A percentile compares a stretch with the other conserved stretches of the same genome.
Evolutionary conservation across 768 basidiomycete species (phyloP).

Genomic region (Lentinula lateritia): DNA sequence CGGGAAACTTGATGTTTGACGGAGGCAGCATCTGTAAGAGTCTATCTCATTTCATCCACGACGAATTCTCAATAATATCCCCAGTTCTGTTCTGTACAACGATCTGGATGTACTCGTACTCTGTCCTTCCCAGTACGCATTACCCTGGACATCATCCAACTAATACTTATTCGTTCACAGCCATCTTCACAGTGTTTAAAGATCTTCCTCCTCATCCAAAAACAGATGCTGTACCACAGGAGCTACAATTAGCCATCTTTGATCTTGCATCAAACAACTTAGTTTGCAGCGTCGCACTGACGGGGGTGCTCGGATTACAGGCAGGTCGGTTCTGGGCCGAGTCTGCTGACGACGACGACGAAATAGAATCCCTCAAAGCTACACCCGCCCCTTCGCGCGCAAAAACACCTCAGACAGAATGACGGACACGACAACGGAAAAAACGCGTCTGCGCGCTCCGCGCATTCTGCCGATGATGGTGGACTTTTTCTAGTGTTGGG

Average conservation of each 20-base stretch:
- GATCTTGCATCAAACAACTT: slow-evolving; percentile 82
- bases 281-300: slow-evolving; percentile 82
- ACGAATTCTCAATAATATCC: neutral
- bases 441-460: neutral
- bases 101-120: slow-evolving; percentile 65
- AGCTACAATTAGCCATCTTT: slow-evolving; percentile 58
- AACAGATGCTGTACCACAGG: slow-evolving; percentile 56
- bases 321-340: slow-evolving; percentile 86
- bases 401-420: slow-evolving; percentile 12
- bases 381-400: slow-evolving; percentile 10
- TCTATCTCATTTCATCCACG: neutral
- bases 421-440: neutral
- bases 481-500: neutral
- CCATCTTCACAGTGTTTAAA: slow-evolving; percentile 53
- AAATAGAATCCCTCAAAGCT: slow-evolving; percentile 26
- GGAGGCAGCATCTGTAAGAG: slow-evolving; percentile 80
- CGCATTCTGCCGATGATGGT: neutral
- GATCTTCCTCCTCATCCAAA: slow-evolving; percentile 47
- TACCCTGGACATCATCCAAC: neutral
- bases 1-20: slow-evolving; percentile 88
- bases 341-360: slow-evolving; percentile 56
- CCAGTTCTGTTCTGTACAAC: slow-evolving; percentile 74
- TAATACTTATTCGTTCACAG: slow-evolving; percentile 26
- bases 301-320: slow-evolving; percentile 80
- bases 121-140: slow-evolving; percentile 74